A percentile compares a stretch with the other conserved stretches of the same genome.
These are phyloP conservation scores for Pyrenula aspistea DNA, from an alignment of 495 filamentous ascomycete genomes.

Conservation along the genomic window DNA sequence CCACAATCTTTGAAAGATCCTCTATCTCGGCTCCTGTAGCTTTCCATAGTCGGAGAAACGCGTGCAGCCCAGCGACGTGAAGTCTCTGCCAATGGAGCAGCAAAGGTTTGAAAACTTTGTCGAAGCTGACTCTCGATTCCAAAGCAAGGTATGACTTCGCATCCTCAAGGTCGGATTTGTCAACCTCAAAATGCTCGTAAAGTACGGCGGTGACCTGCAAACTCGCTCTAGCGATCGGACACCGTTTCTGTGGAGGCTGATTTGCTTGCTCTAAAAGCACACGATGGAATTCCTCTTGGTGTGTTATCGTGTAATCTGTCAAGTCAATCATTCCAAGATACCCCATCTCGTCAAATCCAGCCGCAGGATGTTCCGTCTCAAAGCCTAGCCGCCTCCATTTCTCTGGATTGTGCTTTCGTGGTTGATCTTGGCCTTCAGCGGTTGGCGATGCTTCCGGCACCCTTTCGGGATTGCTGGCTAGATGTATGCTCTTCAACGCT, in stretches of 20 bases:
- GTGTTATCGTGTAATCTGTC: slow-evolving; percentile 80
- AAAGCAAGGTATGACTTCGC: slow-evolving; percentile 61
- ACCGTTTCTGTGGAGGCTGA: slow-evolving; percentile 56
- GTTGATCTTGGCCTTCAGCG: slow-evolving; percentile 31
- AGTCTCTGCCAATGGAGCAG: slow-evolving; percentile 91
- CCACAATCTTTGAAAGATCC: slow-evolving; percentile 86
- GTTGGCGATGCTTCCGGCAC: slow-evolving; percentile 15
- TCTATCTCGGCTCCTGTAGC: slow-evolving; percentile 67
- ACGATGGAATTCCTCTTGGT: slow-evolving; percentile 88
- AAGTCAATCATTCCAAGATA: slow-evolving; percentile 97
- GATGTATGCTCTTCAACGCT: slow-evolving; percentile 70
- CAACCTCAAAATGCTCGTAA: slow-evolving; percentile 92
- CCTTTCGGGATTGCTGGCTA: slow-evolving; percentile 65
- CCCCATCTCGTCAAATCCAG: slow-evolving; percentile 75
- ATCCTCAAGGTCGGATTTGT: slow-evolving; percentile 76
- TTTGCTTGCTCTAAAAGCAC: slow-evolving; percentile 81
- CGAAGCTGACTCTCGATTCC: slow-evolving; percentile 68
- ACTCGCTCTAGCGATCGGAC: slow-evolving; percentile 80
- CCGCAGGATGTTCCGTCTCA: slow-evolving; percentile 72
- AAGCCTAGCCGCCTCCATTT: slow-evolving; percentile 94
- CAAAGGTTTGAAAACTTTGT: slow-evolving; percentile 77
- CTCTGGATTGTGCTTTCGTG: slow-evolving; percentile 64
- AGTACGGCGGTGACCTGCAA: slow-evolving; percentile 78
- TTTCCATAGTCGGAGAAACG: slow-evolving; percentile 90
- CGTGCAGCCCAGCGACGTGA: slow-evolving; percentile 79